These are phyloP conservation scores for Scleromitrula shiraiana DNA, from an alignment of 2,329 filamentous ascomycete species.

Conservation along the genomic window DNA sequence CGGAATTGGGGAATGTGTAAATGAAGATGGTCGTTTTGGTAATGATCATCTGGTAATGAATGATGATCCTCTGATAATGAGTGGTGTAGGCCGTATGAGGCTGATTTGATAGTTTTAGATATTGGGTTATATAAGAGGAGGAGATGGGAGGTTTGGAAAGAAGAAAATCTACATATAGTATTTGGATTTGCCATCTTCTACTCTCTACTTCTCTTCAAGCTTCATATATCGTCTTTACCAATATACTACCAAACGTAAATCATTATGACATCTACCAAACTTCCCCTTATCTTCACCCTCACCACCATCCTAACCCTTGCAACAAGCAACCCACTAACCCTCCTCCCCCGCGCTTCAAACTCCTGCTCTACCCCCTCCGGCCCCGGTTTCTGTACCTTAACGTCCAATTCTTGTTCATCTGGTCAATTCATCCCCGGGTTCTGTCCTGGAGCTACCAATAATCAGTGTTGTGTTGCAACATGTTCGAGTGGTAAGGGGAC, in stretches of 20 bases:
- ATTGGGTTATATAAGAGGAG: background rate
- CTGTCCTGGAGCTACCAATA: constrained; percentile 15
- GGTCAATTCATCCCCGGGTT: constrained; percentile 9
- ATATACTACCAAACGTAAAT: background rate
- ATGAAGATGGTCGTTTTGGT: background rate
- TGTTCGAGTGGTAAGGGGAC: constrained; percentile 12
- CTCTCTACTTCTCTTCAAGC: background rate
- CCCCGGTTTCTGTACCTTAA: constrained; percentile 14
- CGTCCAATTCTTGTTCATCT: constrained; percentile 10
- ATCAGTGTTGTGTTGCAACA: constrained; percentile 18
- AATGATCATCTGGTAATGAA: background rate
- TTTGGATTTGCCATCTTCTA: too few species aligned
- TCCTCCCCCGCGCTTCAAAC: constrained; percentile 8
- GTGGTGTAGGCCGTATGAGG: background rate
- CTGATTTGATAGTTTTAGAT: background rate
- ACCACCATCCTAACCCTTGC: background rate
- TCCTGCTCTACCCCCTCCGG: constrained; percentile 13
- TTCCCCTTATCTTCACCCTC: background rate
- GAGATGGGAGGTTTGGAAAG: too few species aligned
- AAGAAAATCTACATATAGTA: too few species aligned
- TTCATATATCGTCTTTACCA: background rate
- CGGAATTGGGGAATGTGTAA: background rate
- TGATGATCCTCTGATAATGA: constrained; percentile 2
- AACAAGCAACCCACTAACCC: constrained; percentile 1
- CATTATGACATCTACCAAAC: background rate